Base-by-base conservation (phyloP, 495 filamentous ascomycete species). In the Aspergillus baeticus region DNA sequence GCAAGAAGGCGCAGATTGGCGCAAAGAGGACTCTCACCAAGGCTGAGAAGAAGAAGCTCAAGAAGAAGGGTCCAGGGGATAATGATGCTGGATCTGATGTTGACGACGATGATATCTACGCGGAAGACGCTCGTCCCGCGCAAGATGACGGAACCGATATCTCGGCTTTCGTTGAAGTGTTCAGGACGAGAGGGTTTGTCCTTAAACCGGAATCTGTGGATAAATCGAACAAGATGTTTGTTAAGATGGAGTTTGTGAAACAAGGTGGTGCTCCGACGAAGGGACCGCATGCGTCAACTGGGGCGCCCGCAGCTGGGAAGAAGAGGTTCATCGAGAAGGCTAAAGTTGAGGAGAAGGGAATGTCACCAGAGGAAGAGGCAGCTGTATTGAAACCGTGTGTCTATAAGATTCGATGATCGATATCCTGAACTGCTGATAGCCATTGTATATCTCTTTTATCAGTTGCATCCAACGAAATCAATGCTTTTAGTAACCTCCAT, bases 201-300 rank as follows among this genome's bases (percentile, higher is more conserved):
- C 77, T 98, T 15, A 77, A 73, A 21, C 73, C 72, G 10, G 75
- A 81, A 38, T 81, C 84, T 0, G 76, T 94, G 10, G 92, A 97
- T 67, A 77, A 91, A 67, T 81, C 77, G 33, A 98, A 98, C 74
- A 96, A 89, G 75, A 98, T 98, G 94, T 98, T 98, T 80, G 91
- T 98, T 48, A 87, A 84, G 67, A 93, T 98, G 91, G 81, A 84
- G 61, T 98, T 98, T 75, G 77, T 94, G 51, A 98, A 97, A 75
- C 83, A 77, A 22, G 78, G 78, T 21, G 77, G 71, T 55, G 62
- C 84, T 36, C 86, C 88, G 3, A 71, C 78, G 11, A 86, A 81
- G 69, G 89, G 90, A 8, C 94, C 92, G 70, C 79, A 86, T 58
- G 83, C 72, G 21, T 66, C 71, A 58, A 54, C 54, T 46, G 57